Conservation (phyloP, 352 stramenopile species). For the Paralagenidium karlingii region DNA sequence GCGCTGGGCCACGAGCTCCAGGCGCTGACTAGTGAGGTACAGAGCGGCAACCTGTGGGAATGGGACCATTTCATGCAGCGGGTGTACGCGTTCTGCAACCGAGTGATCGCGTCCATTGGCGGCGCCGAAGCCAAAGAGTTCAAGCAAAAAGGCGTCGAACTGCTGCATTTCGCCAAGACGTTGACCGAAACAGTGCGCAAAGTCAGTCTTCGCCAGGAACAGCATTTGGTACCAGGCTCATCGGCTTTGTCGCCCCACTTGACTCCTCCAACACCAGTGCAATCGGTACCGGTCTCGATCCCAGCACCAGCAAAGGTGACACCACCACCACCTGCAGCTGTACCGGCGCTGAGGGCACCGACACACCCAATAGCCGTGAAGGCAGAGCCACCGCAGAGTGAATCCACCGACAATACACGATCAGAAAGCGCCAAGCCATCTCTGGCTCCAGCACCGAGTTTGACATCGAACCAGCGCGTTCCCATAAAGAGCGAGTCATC, state of each 20-base stretch:
- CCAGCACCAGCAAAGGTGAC: not conserved
- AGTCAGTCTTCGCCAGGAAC: conserved; percentile 55
- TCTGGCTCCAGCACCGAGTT: no score
- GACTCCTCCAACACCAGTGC: conserved; percentile 5
- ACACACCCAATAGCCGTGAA: not conserved
- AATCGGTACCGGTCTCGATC: conserved; percentile 2
- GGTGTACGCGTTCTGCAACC: conserved; percentile 60
- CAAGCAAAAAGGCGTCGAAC: conserved; percentile 57
- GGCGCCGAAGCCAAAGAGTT: conserved; percentile 29
- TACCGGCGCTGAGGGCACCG: not conserved
- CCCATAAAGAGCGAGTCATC: no score
- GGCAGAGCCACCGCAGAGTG: no score
- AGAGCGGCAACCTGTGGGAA: conserved; percentile 24
- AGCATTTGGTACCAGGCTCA: not conserved
- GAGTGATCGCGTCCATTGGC: conserved; percentile 51
- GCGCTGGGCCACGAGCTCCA: conserved; percentile 10
- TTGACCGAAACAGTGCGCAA: conserved; percentile 61
- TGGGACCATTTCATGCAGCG: conserved; percentile 60
- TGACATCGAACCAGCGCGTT: no score
- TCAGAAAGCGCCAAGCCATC: no score
- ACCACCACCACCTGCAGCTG: conserved; percentile 1
- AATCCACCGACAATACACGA: conserved; percentile 2
- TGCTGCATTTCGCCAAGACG: conserved; percentile 62
- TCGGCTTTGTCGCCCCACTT: not conserved
- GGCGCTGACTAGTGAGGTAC: conserved; percentile 28